Evolutionary conservation across 768 basidiomycete genomes (phyloP).

Genomic region (Royoungia palumana): DNA sequence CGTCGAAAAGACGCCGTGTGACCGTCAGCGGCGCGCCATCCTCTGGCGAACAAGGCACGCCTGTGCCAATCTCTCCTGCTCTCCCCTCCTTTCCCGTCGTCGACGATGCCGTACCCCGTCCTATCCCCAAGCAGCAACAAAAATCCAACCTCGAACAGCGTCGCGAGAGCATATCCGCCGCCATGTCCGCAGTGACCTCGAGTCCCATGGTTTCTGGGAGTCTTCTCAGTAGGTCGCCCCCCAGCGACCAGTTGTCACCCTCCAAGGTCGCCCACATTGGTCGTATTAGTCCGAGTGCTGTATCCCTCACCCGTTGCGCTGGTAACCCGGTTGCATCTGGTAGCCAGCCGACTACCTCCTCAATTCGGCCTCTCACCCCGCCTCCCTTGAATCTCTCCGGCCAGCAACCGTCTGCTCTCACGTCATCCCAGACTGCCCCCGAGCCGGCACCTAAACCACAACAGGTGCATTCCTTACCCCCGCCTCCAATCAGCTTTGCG

Average conservation of each 20-base stretch:
- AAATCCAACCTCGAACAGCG: slow-evolving; percentile 70
- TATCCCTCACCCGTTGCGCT: slow-evolving; percentile 23
- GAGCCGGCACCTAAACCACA: slow-evolving; percentile 25
- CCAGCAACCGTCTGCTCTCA: slow-evolving; percentile 18
- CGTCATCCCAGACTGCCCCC: slow-evolving; percentile 14
- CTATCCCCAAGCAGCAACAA: slow-evolving; percentile 69
- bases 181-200: slow-evolving; percentile 31
- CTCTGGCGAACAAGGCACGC: slow-evolving; percentile 43
- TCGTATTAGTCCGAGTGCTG: slow-evolving; percentile 39
- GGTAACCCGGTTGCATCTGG: slow-evolving; percentile 22
- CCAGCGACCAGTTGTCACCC: slow-evolving; percentile 24
- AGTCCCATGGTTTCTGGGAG: slow-evolving; percentile 19
- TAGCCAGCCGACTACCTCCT: slow-evolving; percentile 24
- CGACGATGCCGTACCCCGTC: slow-evolving; percentile 58
- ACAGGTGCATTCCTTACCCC: slow-evolving; percentile 46
- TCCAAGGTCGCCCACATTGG: slow-evolving; percentile 30
- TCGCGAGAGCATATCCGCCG: slow-evolving; percentile 52
- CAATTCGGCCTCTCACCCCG: slow-evolving; percentile 22
- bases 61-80: slow-evolving; percentile 63
- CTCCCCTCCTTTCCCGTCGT: slow-evolving; percentile 58
- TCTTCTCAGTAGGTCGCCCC: slow-evolving; percentile 25
- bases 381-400: slow-evolving; percentile 25
- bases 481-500: slow-evolving; percentile 76
- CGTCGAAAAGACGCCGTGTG: slow-evolving; percentile 63
- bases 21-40: slow-evolving; percentile 61